These are phyloP conservation scores for Oryza rufipogon DNA, from an alignment of 176 grass and related monocot genomes.

Conservation along the genomic window DNA sequence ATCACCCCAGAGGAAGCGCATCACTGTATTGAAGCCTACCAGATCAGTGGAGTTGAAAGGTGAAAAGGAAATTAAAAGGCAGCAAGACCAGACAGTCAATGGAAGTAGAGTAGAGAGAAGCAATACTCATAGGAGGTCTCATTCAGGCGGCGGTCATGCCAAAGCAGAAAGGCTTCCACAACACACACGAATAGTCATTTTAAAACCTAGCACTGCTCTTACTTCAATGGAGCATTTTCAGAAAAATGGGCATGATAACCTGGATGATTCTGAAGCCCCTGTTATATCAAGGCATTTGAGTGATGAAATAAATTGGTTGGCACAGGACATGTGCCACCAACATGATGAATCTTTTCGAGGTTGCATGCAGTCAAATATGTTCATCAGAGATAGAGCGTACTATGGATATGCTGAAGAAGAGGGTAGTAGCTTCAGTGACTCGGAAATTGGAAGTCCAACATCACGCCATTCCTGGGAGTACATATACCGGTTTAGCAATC, in stretches of 20 bases:
- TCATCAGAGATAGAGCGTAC: constrained; percentile 51
- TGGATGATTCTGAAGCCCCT: constrained; percentile 54
- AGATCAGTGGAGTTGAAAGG: constrained; percentile 58
- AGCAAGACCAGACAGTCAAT: constrained; percentile 33
- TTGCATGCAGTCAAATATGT: constrained; percentile 66
- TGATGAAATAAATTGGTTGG: constrained; percentile 48
- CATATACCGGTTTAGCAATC: constrained; percentile 69
- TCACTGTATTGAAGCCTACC: constrained; percentile 88
- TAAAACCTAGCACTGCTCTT: constrained; percentile 70
- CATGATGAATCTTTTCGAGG: constrained; percentile 76
- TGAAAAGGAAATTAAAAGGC: constrained; percentile 40
- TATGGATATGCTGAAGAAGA: constrained; percentile 68
- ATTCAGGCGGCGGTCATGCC: not conserved
- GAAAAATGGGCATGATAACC: constrained; percentile 42
- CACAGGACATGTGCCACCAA: constrained; percentile 46
- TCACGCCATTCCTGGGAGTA: constrained; percentile 83
- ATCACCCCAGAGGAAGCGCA: constrained; percentile 67
- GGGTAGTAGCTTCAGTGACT: constrained; percentile 60
- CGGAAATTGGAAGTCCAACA: constrained; percentile 67
- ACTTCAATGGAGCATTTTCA: constrained; percentile 38
- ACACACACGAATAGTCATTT: constrained; percentile 81
- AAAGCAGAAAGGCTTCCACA: constrained; percentile 62
- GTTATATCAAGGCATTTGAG: constrained; percentile 44
- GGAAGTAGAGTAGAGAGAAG: constrained; percentile 38
- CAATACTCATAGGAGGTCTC: constrained; percentile 42